Evolutionary conservation across 1,284 basidiomycete species (phyloP), one percentile per base, ranked within the genome.

Genomic region (Coriolopsis trogii): DNA sequence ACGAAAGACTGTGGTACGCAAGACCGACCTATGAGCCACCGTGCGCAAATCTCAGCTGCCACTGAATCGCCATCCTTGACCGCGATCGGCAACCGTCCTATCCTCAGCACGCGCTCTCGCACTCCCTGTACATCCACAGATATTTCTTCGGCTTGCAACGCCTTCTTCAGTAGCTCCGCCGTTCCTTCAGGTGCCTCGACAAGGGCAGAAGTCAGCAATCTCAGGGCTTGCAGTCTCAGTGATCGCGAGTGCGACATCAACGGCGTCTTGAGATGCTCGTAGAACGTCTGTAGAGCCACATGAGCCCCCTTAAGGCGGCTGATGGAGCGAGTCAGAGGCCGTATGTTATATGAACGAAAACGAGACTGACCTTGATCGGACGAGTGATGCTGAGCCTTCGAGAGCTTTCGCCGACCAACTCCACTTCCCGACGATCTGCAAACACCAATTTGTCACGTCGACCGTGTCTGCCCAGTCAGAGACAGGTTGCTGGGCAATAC

Each of bases 71-170:
- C 79, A 41, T 79, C 79, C 41, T 71, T 73, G 43, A 88, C 71
- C 18, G 78, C 71, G 53, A 81, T 78, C 2, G 76, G 75, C 36
- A 90, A 72, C 30, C 84, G 75, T 6, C 78, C 79, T 13, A 95
- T 90, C 25, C 84, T 76, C 56, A 94, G 70, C 1, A 91, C 83
- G 30, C 93, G 82, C 62, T 97, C 94, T 21, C 94, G 80, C 0
- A 89, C 87, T 28, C 92, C 89, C 55, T 87, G 84, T 2, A 91
- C 75, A 43, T 91, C 86, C 38, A 94, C 70, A 0, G 87, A 72
- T 0, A 89, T 81, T 51, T 88, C 80, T 65, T 95, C 93, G 1
- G 87, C 85, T 44, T 85, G 80, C 5, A 91, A 64, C 63, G 87
- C 88, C 18, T 80, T 77, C 53, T 81, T 78, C 49, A 91, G 67